A percentile compares a stretch with the other conserved stretches of the same genome.
Conservation (phyloP, 805 yeast genomes). For the Yarrowia hollandica region DNA sequence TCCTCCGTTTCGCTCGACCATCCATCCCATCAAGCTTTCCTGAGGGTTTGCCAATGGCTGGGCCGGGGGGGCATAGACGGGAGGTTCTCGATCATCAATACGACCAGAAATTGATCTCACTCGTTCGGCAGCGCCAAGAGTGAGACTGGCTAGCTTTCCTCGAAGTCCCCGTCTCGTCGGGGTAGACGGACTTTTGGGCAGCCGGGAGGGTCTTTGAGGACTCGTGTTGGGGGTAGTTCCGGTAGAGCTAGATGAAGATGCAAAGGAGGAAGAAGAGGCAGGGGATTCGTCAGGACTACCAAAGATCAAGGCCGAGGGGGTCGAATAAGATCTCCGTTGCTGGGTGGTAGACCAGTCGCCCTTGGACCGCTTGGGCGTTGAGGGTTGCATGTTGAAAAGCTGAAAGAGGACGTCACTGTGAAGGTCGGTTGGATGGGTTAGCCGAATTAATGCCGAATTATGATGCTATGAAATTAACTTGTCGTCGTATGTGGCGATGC, state of each 20-base stretch:
- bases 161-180: constrained; percentile 14
- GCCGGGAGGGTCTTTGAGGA: constrained; percentile 2
- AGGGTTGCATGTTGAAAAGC: constrained; percentile 15
- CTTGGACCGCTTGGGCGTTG: constrained; percentile 25
- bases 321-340: constrained; percentile 16
- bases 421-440: neutral
- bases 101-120: constrained; percentile 25
- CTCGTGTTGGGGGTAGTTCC: constrained; percentile 14
- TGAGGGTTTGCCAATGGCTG: constrained; percentile 21
- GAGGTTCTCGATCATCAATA: constrained; percentile 9
- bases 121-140: constrained; percentile 25
- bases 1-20: constrained; percentile 17
- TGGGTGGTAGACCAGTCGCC: neutral
- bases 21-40: constrained; percentile 25
- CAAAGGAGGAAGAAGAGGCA: constrained; percentile 13
- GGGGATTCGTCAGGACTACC: constrained; percentile 19
- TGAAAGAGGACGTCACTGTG: too few relatives aligned
- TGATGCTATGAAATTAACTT: neutral
- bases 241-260: constrained; percentile 12
- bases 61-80: neutral
- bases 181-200: constrained; percentile 17
- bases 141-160: constrained; percentile 26
- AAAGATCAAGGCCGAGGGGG: constrained; percentile 17
- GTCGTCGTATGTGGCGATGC: constrained; percentile 17
- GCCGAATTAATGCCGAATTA: neutral